Evolutionary conservation across 371 early-diverging fungal species (phyloP).

Genomic region (Apophysomyces sp.): DNA sequence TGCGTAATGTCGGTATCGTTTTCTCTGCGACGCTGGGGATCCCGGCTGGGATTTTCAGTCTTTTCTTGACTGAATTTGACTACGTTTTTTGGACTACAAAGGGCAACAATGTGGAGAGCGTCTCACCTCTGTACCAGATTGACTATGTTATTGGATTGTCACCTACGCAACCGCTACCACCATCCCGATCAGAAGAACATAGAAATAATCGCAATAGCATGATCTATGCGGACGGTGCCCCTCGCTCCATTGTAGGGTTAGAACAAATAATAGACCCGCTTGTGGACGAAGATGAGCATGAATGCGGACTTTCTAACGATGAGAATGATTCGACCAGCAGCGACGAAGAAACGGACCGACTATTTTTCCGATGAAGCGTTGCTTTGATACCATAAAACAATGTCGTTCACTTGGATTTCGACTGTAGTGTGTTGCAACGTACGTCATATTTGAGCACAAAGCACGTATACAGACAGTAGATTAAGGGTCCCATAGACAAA

Average conservation of each 20-base stretch:
- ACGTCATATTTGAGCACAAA: background rate
- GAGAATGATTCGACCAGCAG: background rate
- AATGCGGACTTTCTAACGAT: background rate
- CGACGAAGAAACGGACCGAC: background rate
- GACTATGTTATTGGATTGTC: background rate
- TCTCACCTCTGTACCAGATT: background rate
- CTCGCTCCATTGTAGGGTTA: slow-evolving; percentile 39
- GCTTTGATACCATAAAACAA: background rate
- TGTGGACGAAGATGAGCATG: slow-evolving; percentile 14
- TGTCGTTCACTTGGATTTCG: background rate
- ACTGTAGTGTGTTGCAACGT: background rate
- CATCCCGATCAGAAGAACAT: slow-evolving; percentile 5
- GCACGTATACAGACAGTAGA: background rate
- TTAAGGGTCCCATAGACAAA: background rate
- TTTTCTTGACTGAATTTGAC: slow-evolving; percentile 88
- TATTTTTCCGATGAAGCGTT: background rate
- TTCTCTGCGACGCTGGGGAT: slow-evolving; percentile 93
- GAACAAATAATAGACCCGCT: slow-evolving; percentile 28
- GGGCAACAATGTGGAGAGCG: slow-evolving; percentile 8
- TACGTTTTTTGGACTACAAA: slow-evolving; percentile 79
- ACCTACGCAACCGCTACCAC: slow-evolving; percentile 9
- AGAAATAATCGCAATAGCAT: slow-evolving; percentile 47
- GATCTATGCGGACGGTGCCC: slow-evolving; percentile 42
- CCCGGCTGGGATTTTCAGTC: slow-evolving; percentile 84
- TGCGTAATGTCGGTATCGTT: slow-evolving; percentile 92